Conservation (phyloP, 23 red algal species). For the Gracilaria gracilis region DNA sequence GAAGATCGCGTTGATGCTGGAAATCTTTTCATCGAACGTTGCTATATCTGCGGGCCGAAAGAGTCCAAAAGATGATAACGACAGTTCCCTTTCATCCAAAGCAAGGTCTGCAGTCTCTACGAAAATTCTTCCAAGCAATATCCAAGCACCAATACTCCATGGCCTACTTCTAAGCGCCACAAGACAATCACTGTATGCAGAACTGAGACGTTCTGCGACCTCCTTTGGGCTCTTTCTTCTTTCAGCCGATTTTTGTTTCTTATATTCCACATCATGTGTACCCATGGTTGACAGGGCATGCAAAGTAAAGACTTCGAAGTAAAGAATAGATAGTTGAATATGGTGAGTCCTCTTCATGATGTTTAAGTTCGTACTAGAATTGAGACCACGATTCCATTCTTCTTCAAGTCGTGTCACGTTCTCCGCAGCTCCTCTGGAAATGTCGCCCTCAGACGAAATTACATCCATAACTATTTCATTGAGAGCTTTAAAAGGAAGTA, state of each 20-base stretch:
- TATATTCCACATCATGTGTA: slow-evolving; percentile 65
- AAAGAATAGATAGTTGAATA: slow-evolving; percentile 48
- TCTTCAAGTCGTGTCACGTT: slow-evolving; percentile 63
- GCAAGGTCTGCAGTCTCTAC: slow-evolving; percentile 72
- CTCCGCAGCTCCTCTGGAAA: slow-evolving; percentile 58
- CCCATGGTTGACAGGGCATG: slow-evolving; percentile 51
- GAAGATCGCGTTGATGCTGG: slow-evolving; percentile 42
- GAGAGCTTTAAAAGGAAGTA: slow-evolving; percentile 55
- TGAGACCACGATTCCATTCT: slow-evolving; percentile 45
- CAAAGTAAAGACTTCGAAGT: slow-evolving; percentile 62
- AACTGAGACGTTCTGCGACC: slow-evolving; percentile 48
- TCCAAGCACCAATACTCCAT: slow-evolving; percentile 75
- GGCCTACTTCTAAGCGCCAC: slow-evolving; percentile 63
- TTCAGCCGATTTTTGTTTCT: slow-evolving; percentile 71
- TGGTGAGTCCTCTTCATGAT: neutral
- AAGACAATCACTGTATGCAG: slow-evolving; percentile 62
- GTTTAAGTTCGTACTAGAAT: neutral
- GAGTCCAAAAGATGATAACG: slow-evolving; percentile 63
- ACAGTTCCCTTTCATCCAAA: slow-evolving; percentile 69
- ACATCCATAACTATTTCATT: slow-evolving; percentile 67
- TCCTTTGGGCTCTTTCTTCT: slow-evolving; percentile 67
- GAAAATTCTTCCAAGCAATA: slow-evolving; percentile 68
- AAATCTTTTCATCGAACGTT: slow-evolving; percentile 52
- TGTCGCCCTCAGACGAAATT: slow-evolving; percentile 30
- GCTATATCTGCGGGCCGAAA: slow-evolving; percentile 44